These are phyloP conservation scores for Penicillium flavigenum DNA, from an alignment of 495 filamentous ascomycete genomes.

Conservation along the genomic window DNA sequence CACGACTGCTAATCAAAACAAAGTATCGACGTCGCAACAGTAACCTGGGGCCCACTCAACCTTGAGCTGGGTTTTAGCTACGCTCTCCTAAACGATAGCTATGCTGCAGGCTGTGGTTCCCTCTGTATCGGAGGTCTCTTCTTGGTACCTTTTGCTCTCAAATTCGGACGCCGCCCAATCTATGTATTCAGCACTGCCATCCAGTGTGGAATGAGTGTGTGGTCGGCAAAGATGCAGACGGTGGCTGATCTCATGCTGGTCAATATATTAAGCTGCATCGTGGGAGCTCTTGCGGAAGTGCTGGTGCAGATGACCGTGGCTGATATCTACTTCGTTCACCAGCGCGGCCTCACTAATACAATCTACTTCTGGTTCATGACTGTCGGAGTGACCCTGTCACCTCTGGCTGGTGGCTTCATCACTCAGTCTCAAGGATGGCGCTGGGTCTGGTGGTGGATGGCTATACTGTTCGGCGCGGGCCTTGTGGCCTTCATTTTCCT, in stretches of 20 bases:
- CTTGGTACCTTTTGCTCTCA: not conserved
- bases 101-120: too few species aligned
- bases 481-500: slow-evolving; percentile 17
- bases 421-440: slow-evolving; percentile 45
- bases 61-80: too few species aligned
- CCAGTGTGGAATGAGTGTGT: slow-evolving; percentile 39
- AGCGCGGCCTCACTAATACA: slow-evolving; percentile 42
- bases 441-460: slow-evolving; percentile 54
- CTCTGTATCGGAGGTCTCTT: too few species aligned
- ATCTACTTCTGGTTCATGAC: slow-evolving; percentile 38
- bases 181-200: slow-evolving; percentile 40
- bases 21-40: too few species aligned
- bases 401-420: slow-evolving; percentile 46
- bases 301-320: slow-evolving; percentile 32
- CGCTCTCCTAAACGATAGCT: too few species aligned
- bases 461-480: slow-evolving; percentile 41
- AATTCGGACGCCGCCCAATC: slow-evolving; percentile 32
- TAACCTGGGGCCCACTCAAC: too few species aligned
- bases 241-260: slow-evolving; percentile 35
- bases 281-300: slow-evolving; percentile 27
- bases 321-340: slow-evolving; percentile 51
- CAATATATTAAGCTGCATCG: too few species aligned
- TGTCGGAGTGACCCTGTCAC: slow-evolving; percentile 35
- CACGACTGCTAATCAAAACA: too few species aligned
- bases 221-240: slow-evolving; percentile 40